These are phyloP conservation scores for Azolla pinnata DNA, from an alignment of 75 land plant genomes.

Conservation along the genomic window DNA sequence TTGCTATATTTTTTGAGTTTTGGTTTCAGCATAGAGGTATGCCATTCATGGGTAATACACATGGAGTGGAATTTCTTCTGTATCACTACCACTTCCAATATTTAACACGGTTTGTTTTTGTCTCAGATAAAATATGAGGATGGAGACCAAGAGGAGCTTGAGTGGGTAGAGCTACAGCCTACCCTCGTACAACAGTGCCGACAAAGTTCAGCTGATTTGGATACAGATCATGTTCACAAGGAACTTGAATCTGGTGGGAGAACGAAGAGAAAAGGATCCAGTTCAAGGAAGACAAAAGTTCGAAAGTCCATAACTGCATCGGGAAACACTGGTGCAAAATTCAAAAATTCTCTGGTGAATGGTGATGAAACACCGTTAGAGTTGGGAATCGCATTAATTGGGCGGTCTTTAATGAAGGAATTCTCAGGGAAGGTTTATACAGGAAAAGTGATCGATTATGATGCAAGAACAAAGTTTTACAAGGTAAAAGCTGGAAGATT, in stretches of 20 bases:
- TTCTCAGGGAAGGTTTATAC: slow-evolving; percentile 1
- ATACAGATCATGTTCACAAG: not conserved
- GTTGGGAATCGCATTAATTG: slow-evolving; percentile 13
- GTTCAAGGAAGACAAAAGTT: slow-evolving; percentile 8
- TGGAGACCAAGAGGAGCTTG: slow-evolving; percentile 14
- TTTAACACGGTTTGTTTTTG: not conserved
- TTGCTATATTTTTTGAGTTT: too few relatives aligned
- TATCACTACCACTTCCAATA: not conserved
- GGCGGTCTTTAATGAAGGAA: slow-evolving; percentile 5
- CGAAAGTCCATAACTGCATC: slow-evolving; percentile 10
- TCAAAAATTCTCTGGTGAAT: not conserved
- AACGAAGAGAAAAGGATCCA: slow-evolving; percentile 22
- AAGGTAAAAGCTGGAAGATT: slow-evolving; percentile 7
- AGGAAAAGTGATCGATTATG: slow-evolving; percentile 19
- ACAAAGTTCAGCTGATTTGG: not conserved
- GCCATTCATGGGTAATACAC: too few relatives aligned
- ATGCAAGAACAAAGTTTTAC: slow-evolving; percentile 17
- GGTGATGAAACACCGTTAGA: too few relatives aligned
- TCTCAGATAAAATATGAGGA: slow-evolving; percentile 9
- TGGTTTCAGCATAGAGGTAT: too few relatives aligned
- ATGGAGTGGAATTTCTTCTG: too few relatives aligned
- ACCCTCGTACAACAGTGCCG: not conserved
- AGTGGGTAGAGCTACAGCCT: slow-evolving; percentile 10
- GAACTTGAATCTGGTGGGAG: slow-evolving; percentile 12
- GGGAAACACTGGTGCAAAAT: not conserved